A percentile compares a stretch with the other conserved stretches of the same genome.
These are phyloP conservation scores for Hortiboletus rubellus DNA, from an alignment of 1,284 basidiomycete species.

Conservation along the genomic window DNA sequence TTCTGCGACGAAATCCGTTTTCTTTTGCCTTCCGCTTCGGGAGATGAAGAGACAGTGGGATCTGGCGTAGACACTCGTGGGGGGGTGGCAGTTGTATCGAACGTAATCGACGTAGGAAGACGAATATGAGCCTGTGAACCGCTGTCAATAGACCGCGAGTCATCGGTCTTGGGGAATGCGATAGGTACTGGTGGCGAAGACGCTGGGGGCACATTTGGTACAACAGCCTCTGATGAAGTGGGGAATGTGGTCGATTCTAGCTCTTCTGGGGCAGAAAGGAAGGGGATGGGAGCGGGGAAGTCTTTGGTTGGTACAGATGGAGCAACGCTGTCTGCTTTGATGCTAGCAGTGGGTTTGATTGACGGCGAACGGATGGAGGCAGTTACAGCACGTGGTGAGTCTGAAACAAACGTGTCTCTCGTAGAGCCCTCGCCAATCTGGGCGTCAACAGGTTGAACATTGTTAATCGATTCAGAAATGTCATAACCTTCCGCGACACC, in stretches of 20 bases:
- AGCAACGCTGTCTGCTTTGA: conserved; percentile 25
- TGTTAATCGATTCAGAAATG: conserved; percentile 8
- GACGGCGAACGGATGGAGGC: conserved; percentile 27
- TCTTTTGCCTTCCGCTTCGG: conserved; percentile 69
- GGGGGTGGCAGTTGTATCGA: conserved; percentile 46
- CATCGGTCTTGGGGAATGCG: conserved; percentile 46
- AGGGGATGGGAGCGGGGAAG: conserved; percentile 7
- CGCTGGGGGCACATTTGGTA: conserved; percentile 30
- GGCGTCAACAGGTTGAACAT: conserved; percentile 11
- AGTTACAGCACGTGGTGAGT: conserved; percentile 21
- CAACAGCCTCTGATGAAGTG: conserved; percentile 3
- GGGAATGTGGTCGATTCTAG: conserved; percentile 16
- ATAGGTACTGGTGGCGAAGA: conserved; percentile 33
- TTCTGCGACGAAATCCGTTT: conserved; percentile 80
- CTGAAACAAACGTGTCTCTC: conserved; percentile 8
- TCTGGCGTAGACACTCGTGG: conserved; percentile 65
- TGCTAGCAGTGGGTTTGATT: conserved; percentile 25
- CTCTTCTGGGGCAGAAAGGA: conserved; percentile 19
- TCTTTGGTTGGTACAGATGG: conserved; percentile 33
- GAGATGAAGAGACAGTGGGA: conserved; percentile 51
- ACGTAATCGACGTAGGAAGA: conserved; percentile 44
- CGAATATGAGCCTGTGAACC: conserved; percentile 29
- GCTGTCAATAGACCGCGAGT: conserved; percentile 31
- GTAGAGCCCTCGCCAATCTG: conserved; percentile 7
- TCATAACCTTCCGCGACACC: conserved; percentile 31